Base-by-base conservation (phyloP, 164 flowering plant species). In the Macadamia tetraphylla region DNA sequence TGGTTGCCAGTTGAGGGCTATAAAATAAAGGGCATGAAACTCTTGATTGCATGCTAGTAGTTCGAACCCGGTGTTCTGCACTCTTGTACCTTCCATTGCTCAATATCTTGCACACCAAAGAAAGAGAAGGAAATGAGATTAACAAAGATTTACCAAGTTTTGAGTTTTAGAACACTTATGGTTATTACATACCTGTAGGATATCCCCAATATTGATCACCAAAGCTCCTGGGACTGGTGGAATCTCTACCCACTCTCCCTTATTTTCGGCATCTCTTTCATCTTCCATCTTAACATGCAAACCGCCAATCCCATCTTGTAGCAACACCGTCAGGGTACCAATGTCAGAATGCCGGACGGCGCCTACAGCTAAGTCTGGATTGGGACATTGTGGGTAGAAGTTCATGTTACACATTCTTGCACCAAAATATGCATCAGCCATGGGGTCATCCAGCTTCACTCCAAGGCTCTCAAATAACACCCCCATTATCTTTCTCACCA, bases 261-360 rank as follows among this genome's bases (percentile, higher is more conserved):
- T 23, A 23, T 23, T 23, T 23, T 23, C 23, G 23, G 23, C 23
- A 23, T 23, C 23, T 23, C 23, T 23, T 23, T 23, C 23, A 23
- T 23, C 23, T 23, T 23, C 23, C 23, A 23, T 23, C 23, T 23
- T 23, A 23, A 83, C 86, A 6, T 79, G 77, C 29, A 83, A 72
- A 1, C 86, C 86, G 0, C 86, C 86, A 58, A 81, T 79, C 0
- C 80, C 84, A 56, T 83, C 86, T 81, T 83, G 84, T 6, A 81
- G 67, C 32, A 83, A 67, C 23, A 81, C 76, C 0, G 84, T 81
- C 8, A 83, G 29, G 5, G 70, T 73, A 9, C 86, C 82, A 75
- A 79, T 31, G 65, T 83, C 84, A 7, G 86, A 81, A 57, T 83
- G 84, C 14, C 83, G 71, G 1, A 84, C 82, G 1, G 72, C 81